Base-by-base conservation (phyloP, 192 early-diverging fungal genomes). In the Chytriomyces sp. region DNA sequence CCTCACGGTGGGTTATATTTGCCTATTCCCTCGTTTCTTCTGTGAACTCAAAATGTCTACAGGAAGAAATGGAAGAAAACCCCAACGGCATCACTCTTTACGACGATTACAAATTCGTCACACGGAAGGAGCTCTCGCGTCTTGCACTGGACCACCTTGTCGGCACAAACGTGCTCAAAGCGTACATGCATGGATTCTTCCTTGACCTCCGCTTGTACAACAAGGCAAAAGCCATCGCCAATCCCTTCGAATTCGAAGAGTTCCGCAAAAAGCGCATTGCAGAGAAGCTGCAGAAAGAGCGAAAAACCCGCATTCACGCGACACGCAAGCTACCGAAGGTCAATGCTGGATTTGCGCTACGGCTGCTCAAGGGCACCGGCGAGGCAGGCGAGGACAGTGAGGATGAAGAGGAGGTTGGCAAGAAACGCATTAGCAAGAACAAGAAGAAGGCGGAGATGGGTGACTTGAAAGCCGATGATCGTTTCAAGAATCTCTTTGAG, bases 171-270 rank as follows among this genome's bases (percentile, higher is more conserved):
- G 88, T 96, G 7, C 88, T 97, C 72, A 94, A 93, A 73, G 92
- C 95, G 0, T 99, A 99, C 73, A 97, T 99, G 95, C 96, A 99
- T 78, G 96, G 96, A 59, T 99, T 94, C 90, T 99, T 99, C 78
- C 84, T 99, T 52, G 95, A 99, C 73, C 86, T 95, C 76, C 89
- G 95, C 36, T 79, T 99, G 55, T 98, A 99, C 72, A 93, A 99
- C 78, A 93, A 94, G 63, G 96, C 96, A 41, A 93, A 92, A 82
- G 85, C 92, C 2, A 96, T 99, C 75, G 92, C 94, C 34, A 95
- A 97, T 77, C 96, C 96, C 57, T 98, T 98, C 78, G 93, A 93
- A 17, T 99, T 91, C 79, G 93, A 95, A 31, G 94, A 96, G 74
- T 94, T 94, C 85, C 85, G 89, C 28, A 83, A 92, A 80, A 83